Percentiles rank a stretch among this genome's conserved stretches.
Conservation (phyloP, 352 stramenopile species). For the Globisporangium polare region DNA sequence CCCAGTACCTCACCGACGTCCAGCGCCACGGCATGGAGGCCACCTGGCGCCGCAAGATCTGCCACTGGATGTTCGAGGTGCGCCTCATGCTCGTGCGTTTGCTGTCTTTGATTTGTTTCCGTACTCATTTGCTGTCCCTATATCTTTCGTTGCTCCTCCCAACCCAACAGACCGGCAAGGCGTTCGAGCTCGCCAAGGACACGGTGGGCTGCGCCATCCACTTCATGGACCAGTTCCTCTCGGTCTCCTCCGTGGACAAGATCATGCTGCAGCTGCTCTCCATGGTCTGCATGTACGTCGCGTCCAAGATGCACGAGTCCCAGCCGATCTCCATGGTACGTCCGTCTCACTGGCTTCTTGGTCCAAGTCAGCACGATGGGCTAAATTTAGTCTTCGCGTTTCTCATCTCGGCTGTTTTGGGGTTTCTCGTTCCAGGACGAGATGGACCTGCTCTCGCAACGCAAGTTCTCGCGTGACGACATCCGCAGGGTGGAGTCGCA, state of each 20-base stretch:
- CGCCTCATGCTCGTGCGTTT: neutral
- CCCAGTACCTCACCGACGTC: constrained; percentile 27
- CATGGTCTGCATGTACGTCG: constrained; percentile 45
- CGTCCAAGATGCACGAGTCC: constrained; percentile 53
- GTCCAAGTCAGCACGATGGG: neutral
- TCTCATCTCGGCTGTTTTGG: neutral
- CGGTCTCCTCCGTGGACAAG: constrained; percentile 40
- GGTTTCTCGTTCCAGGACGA: constrained; percentile 26
- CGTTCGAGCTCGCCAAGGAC: constrained; percentile 42
- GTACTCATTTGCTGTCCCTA: neutral
- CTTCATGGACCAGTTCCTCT: constrained; percentile 49
- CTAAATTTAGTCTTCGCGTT: neutral
- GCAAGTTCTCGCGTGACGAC: constrained; percentile 38
- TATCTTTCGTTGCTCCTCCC: neutral
- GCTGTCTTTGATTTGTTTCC: neutral
- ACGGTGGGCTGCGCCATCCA: constrained; percentile 39
- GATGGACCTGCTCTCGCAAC: constrained; percentile 42
- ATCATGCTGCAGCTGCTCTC: constrained; percentile 50
- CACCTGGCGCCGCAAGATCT: constrained; percentile 38
- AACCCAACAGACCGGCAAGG: constrained; percentile 30
- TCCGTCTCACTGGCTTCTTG: neutral
- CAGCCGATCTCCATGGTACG: constrained; percentile 45
- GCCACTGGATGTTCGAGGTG: constrained; percentile 51
- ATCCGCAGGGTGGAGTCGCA: constrained; percentile 33
- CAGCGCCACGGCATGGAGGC: constrained; percentile 43